Evolutionary conservation across 192 early-diverging fungal species (phyloP), one percentile per base, ranked within the genome.

Genomic region (Entomortierella parvispora): DNA sequence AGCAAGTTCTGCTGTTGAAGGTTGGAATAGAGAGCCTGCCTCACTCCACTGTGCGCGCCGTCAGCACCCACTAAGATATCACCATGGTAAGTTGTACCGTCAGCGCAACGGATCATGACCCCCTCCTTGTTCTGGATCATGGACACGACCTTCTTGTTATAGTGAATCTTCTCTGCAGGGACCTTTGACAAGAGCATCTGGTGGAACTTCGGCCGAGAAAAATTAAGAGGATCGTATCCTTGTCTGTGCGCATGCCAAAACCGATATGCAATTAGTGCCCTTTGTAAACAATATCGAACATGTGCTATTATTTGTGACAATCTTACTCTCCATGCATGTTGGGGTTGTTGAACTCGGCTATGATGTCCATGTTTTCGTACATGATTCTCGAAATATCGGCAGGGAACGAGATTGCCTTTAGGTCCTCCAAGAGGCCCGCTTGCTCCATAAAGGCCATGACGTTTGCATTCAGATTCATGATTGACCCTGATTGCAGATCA

Each of bases 41-140:
- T 58, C 11, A 70, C 59, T 1, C 29, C 49, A n/a, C 51, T 56
- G 46, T 68, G 28, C 1, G 66, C 58, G 0, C 66, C 66, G 43
- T 68, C 66, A 32, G 66, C 66, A 0, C 66, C 68, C 0, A 70
- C 68, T 12, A 70, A 44, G 18, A 70, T 70, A 26, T 70, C 68
- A 29, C 68, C 68, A 22, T 47, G 58, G 25, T 26, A 10, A 15
- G 52, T 48, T 1, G 59, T 43, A n/a, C 33, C 28, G 51, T 71
- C 69, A 0, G 42, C 0, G 17, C 42, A 31, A 12, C 31, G 29
- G n/a, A 58, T 4, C 28, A 32, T 48, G 34, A 71, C 69, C 8
- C 69, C 69, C 1, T 50, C 32, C 2, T 62, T 4, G 22, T 62
- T 53, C 25, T 71, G 69, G 4, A 34, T 3, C 4, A 71, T 29